Conservation (phyloP, 495 filamentous ascomycete species). For the Podospora sp. region DNA sequence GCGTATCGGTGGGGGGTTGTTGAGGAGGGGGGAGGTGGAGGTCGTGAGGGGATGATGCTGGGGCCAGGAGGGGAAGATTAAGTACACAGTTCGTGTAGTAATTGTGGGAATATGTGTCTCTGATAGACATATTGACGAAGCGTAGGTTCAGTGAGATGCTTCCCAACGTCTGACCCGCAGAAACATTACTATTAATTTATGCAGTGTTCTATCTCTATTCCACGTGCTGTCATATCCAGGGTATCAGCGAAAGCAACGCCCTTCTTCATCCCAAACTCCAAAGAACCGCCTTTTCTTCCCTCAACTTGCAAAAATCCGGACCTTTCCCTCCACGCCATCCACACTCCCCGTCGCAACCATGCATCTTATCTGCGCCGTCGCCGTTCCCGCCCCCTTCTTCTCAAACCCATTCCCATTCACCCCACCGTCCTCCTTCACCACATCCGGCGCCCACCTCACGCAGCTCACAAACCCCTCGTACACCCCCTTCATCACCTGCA, state of each 20-base stretch:
- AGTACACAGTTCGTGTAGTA: too few relatives aligned
- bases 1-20: conserved; percentile 47
- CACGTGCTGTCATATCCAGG: neutral
- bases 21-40: neutral
- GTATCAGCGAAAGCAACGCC: neutral
- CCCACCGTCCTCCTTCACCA: conserved; percentile 20
- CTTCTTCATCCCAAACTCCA: neutral
- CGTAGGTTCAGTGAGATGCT: too few relatives aligned
- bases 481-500: conserved; percentile 55
- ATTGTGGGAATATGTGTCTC: too few relatives aligned
- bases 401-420: neutral
- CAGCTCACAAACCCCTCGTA: conserved; percentile 28
- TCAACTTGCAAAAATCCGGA: conserved; percentile 24
- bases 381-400: neutral
- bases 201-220: too few relatives aligned
- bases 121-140: too few relatives aligned
- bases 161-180: too few relatives aligned
- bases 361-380: conserved; percentile 15
- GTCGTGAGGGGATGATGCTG: neutral
- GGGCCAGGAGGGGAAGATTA: neutral
- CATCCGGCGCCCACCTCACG: conserved; percentile 21
- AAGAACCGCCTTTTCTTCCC: neutral
- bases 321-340: conserved; percentile 23
- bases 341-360: conserved; percentile 26
- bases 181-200: too few relatives aligned